phyloP scores from a whole-genome alignment of 129 eudicot genomes.

The Flaveria trinervia region DNA sequence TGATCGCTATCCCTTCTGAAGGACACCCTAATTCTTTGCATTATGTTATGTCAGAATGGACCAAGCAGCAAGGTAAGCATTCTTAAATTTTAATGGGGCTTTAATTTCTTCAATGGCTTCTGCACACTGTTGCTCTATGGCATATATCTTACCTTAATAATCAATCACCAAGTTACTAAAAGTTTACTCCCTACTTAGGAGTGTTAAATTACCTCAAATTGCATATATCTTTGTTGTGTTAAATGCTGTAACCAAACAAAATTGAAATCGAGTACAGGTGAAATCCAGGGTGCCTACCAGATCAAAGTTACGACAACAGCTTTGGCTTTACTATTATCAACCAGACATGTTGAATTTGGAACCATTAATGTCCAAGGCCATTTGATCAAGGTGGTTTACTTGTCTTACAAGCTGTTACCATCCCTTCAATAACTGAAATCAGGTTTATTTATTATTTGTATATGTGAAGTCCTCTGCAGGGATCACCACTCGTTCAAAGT shows the following conservation, averaged over 20 bases:
- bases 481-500: constrained; percentile 90
- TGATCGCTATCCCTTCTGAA: constrained; percentile 74
- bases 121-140: background rate
- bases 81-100: constrained; percentile 9
- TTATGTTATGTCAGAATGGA: constrained; percentile 92
- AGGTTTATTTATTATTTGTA: constrained; percentile 22
- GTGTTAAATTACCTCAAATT: background rate
- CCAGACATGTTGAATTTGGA: constrained; percentile 75
- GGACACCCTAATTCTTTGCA: constrained; percentile 65
- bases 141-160: constrained; percentile 1
- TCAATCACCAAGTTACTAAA: background rate
- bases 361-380: constrained; percentile 76
- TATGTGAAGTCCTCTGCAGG: constrained; percentile 69
- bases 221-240: background rate
- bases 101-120: background rate
- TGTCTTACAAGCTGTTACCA: constrained; percentile 4
- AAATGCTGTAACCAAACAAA: background rate
- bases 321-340: constrained; percentile 74
- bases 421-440: constrained; percentile 22
- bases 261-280: constrained; percentile 59
- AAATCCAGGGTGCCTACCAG: constrained; percentile 90
- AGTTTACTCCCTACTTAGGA: background rate
- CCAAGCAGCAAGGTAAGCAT: constrained; percentile 79
- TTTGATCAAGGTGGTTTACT: constrained; percentile 66
- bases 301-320: constrained; percentile 93